Evolutionary conservation across 495 filamentous ascomycete species (phyloP).

Genomic region (Neurospora tetrasperma): DNA sequence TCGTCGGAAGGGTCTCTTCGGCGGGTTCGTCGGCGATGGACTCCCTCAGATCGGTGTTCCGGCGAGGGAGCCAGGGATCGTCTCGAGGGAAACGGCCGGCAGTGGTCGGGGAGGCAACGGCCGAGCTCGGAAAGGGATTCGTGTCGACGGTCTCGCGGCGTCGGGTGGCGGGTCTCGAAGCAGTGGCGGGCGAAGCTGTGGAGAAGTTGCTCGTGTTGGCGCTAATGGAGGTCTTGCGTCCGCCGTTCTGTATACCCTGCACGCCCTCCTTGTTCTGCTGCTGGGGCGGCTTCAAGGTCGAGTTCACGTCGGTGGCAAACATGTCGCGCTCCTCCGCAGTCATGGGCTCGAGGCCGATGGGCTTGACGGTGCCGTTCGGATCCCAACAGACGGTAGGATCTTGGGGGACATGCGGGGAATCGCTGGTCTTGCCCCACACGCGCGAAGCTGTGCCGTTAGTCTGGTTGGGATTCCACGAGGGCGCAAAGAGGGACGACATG

Average conservation of each 20-base stretch:
- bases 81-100: slow-evolving; percentile 39
- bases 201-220: slow-evolving; percentile 37
- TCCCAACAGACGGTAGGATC: slow-evolving; percentile 81
- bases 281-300: slow-evolving; percentile 74
- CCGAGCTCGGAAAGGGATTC: slow-evolving; percentile 47
- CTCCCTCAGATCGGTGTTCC: slow-evolving; percentile 51
- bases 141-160: slow-evolving; percentile 85
- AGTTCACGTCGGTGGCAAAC: slow-evolving; percentile 83
- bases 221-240: slow-evolving; percentile 70
- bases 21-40: slow-evolving; percentile 39
- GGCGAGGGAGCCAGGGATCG: slow-evolving; percentile 55
- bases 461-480: slow-evolving; percentile 65
- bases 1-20: slow-evolving; percentile 21
- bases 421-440: slow-evolving; percentile 69
- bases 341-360: slow-evolving; percentile 67
- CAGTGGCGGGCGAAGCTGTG: slow-evolving; percentile 51
- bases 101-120: slow-evolving; percentile 40
- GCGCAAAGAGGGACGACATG: slow-evolving; percentile 55
- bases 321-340: slow-evolving; percentile 75
- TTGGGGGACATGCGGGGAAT: slow-evolving; percentile 46
- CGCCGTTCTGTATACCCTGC: slow-evolving; percentile 32
- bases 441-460: slow-evolving; percentile 51
- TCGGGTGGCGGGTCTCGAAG: slow-evolving; percentile 57
- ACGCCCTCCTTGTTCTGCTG: slow-evolving; percentile 55
- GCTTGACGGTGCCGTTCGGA: slow-evolving; percentile 55